These are phyloP conservation scores for Coniochaeta sp. DNA, from an alignment of 2,329 filamentous ascomycete species.

Conservation along the genomic window DNA sequence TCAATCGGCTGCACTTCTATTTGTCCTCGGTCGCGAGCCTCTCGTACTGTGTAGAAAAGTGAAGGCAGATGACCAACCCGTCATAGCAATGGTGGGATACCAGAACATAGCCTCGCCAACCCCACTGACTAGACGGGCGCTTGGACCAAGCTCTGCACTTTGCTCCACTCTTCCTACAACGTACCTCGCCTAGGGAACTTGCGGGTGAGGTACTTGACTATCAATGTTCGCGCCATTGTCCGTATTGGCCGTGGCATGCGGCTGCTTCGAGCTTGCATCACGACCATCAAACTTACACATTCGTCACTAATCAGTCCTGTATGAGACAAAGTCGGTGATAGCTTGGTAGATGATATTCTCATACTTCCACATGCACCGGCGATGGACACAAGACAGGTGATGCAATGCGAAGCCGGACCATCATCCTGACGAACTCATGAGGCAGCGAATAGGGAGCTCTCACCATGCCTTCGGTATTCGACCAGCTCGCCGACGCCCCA, in stretches of 20 bases:
- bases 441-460: not conserved
- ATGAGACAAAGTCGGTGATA: too few species aligned
- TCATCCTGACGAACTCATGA: not conserved
- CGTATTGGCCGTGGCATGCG: not conserved
- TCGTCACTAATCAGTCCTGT: too few species aligned
- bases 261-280: not conserved
- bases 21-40: not conserved
- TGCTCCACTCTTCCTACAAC: not conserved
- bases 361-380: not conserved
- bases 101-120: not conserved
- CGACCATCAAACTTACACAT: not conserved
- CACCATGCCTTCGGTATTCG: constrained; percentile 40
- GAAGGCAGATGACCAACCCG: not conserved
- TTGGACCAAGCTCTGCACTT: not conserved
- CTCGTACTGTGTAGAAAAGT: not conserved
- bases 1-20: not conserved
- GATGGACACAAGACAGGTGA: not conserved
- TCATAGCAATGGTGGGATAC: not conserved
- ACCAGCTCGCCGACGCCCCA: constrained; percentile 29
- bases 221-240: not conserved
- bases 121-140: not conserved
- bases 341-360: not conserved
- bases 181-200: not conserved
- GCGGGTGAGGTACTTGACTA: not conserved
- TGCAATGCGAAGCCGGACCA: not conserved